phyloP scores from a whole-genome alignment of 139 green algal genomes.

The Gonium pectorale region DNA sequence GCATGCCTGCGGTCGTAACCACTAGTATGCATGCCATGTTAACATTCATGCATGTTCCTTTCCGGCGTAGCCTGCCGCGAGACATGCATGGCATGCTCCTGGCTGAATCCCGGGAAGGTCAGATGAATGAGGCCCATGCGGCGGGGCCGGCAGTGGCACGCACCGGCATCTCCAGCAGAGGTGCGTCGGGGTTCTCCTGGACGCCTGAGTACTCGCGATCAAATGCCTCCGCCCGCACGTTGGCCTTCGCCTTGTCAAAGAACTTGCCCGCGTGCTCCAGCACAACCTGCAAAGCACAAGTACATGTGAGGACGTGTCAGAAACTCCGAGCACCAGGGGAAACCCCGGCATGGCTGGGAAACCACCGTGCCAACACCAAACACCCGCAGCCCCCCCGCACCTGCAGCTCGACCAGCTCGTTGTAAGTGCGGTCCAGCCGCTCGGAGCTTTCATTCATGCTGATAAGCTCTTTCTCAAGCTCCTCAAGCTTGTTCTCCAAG shows the following conservation, averaged over 20 bases:
- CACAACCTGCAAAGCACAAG: constrained; percentile 83
- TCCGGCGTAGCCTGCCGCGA: too few species aligned
- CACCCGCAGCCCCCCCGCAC: not conserved
- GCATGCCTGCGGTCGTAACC: too few species aligned
- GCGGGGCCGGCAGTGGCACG: too few species aligned
- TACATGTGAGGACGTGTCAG: not conserved
- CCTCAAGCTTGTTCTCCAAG: constrained; percentile 87
- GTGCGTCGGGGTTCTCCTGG: constrained; percentile 31
- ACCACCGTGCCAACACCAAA: too few species aligned
- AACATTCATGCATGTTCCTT: too few species aligned
- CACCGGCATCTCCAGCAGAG: constrained; percentile 39
- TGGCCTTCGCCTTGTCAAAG: constrained; percentile 82
- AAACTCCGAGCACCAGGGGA: not conserved
- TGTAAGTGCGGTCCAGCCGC: constrained; percentile 77
- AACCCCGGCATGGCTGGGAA: not conserved
- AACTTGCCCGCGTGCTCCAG: constrained; percentile 91
- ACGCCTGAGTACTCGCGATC: constrained; percentile 11
- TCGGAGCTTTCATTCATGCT: constrained; percentile 93
- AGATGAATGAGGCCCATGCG: too few species aligned
- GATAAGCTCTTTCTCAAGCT: constrained; percentile 90
- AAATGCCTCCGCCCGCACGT: constrained; percentile 6
- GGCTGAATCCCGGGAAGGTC: too few species aligned
- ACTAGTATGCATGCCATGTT: too few species aligned
- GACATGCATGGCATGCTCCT: too few species aligned
- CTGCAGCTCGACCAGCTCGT: constrained; percentile 91